Conservation (phyloP, 306 rosid species). For the Sphenostylis stenocarpa region DNA sequence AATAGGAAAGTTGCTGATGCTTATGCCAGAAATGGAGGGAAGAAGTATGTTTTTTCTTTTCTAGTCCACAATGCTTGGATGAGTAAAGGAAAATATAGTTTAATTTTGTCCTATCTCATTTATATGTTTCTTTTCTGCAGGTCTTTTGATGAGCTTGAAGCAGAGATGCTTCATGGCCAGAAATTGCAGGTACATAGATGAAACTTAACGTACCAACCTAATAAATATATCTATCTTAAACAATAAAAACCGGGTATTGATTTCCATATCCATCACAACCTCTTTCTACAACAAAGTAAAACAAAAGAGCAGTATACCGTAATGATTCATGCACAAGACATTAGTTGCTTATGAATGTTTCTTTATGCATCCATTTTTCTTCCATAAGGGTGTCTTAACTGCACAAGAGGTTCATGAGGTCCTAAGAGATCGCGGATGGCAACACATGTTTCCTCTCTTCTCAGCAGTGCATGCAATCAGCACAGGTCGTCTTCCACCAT, state of each 20-base stretch:
- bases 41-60: slow-evolving; percentile 52
- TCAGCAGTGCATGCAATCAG: slow-evolving; percentile 81
- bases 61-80: slow-evolving; percentile 15
- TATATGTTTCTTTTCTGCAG: slow-evolving; percentile 43
- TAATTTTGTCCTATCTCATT: background rate
- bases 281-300: background rate
- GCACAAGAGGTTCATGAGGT: slow-evolving; percentile 88
- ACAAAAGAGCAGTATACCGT: background rate
- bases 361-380: slow-evolving; percentile 13
- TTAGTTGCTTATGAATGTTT: background rate
- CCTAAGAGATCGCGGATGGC: slow-evolving; percentile 77
- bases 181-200: slow-evolving; percentile 73
- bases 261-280: background rate
- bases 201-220: background rate
- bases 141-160: slow-evolving; percentile 92
- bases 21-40: slow-evolving; percentile 79
- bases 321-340: background rate
- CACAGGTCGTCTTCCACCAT: slow-evolving; percentile 76
- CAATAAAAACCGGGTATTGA: background rate
- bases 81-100: background rate
- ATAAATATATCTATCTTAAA: background rate
- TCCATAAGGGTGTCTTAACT: slow-evolving; percentile 81
- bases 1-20: slow-evolving; percentile 97
- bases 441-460: slow-evolving; percentile 78
- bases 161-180: slow-evolving; percentile 94